Base-by-base conservation (phyloP, 352 stramenopile species). In the Phytophthora ohioensis region DNA sequence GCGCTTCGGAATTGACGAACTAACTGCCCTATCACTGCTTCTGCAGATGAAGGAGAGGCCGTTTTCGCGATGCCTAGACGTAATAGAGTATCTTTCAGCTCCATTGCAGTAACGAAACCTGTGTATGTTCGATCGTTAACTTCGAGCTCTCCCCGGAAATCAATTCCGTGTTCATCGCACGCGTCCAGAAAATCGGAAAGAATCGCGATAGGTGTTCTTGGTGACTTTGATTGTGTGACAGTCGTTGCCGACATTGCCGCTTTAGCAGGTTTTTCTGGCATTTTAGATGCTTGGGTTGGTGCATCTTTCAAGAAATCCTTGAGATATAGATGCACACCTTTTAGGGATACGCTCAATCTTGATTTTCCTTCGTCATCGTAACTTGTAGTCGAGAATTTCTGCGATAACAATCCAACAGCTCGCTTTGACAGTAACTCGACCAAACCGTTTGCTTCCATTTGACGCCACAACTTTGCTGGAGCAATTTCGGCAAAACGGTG, bases 81-180 rank as follows among this genome's bases (percentile, higher is more conserved):
- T 10, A 90, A 32, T 3, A 94, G 36, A 10, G 75, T 73, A 11
- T 80, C 64, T 64, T 92, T 92, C 45, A 94, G 76, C 21, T 90
- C 67, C 34, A 86, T 67, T 43, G 78, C 81, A 10, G 67, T 61
- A 15, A 91, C 58, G 27, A 47, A 60, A 0, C 86, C 84, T 0
- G 76, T 79, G 48, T 91, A 92, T 3, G 54, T 53, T 6, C 31
- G 45, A 35, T 94, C 86, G 35, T 61, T 51, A 35, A 75, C 56
- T 49, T 94, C 86, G 38, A 92, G 80, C n/a, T 73, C 67, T n/a
- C 67, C 71, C 13, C 80, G 77, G 10, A 85, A 63, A 53, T 92
- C 82, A 17, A 88, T 53, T n/a, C 76, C 80, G 15, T 65, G 57
- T 17, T 71, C 60, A 13, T 90, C 80, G 49, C 72, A 84, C 39